A percentile compares a stretch with the other conserved stretches of the same genome.
These are phyloP conservation scores for Amanita subjunquillea DNA, from an alignment of 768 basidiomycete genomes.

Conservation along the genomic window DNA sequence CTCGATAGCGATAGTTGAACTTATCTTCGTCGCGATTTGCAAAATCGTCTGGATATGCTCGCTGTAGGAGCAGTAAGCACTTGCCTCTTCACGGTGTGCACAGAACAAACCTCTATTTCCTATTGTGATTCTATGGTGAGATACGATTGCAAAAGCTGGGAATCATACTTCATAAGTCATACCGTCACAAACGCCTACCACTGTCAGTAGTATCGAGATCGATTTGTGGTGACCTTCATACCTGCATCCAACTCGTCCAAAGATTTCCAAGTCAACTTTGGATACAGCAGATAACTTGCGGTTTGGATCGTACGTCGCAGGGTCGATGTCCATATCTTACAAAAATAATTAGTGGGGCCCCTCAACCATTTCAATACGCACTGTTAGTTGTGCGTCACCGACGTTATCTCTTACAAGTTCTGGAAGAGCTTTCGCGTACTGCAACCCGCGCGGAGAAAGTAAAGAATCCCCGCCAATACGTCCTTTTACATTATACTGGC, in stretches of 20 bases:
- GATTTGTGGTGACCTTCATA: slow-evolving; percentile 8
- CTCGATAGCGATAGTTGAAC: slow-evolving; percentile 97
- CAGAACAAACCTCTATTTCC: slow-evolving; percentile 75
- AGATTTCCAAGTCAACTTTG: slow-evolving; percentile 97
- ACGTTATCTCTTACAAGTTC: slow-evolving; percentile 83
- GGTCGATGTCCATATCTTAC: slow-evolving; percentile 98
- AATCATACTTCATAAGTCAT: slow-evolving; percentile 81
- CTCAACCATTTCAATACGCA: slow-evolving; percentile 21
- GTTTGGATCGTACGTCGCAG: slow-evolving; percentile 90
- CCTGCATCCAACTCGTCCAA: slow-evolving; percentile 96
- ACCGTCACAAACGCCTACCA: slow-evolving; percentile 82
- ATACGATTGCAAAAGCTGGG: not conserved
- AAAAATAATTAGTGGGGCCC: not conserved
- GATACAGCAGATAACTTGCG: slow-evolving; percentile 67
- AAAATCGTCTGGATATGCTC: slow-evolving; percentile 95
- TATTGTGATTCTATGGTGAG: slow-evolving; percentile 6
- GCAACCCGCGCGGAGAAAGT: slow-evolving; percentile 73
- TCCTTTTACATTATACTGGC: slow-evolving; percentile 91
- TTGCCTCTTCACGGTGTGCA: not conserved
- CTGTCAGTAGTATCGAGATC: not conserved
- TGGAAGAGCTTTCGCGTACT: slow-evolving; percentile 82
- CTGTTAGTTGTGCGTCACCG: slow-evolving; percentile 81
- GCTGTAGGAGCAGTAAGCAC: slow-evolving; percentile 28
- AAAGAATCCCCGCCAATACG: slow-evolving; percentile 97
- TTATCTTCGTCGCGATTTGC: slow-evolving; percentile 98